Evolutionary conservation across 2,329 filamentous ascomycete genomes (phyloP).

Genomic region (Beauveria rudraprayagi): DNA sequence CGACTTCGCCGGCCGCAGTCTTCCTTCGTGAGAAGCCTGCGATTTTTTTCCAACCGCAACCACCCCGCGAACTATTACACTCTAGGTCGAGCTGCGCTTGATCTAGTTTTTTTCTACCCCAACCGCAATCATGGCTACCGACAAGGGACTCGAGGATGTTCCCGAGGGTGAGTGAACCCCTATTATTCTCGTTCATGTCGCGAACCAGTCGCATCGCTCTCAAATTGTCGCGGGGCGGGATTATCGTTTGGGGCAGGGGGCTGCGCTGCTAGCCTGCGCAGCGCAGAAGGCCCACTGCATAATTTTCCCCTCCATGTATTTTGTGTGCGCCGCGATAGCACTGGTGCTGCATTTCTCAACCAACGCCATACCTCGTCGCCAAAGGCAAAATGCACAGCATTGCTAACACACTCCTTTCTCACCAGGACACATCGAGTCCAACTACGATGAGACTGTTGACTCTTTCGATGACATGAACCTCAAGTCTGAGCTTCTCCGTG

Average conservation of each 20-base stretch:
- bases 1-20: conserved; percentile 22
- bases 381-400: conserved; percentile 12
- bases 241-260: conserved; percentile 4
- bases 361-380: not conserved
- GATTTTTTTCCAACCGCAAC: conserved; percentile 27
- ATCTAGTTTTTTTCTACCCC: conserved; percentile 48
- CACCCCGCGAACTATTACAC: conserved; percentile 34
- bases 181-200: not conserved
- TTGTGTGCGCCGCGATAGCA: conserved; percentile 7
- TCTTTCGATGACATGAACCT: conserved; percentile 98
- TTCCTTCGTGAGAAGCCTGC: conserved; percentile 28
- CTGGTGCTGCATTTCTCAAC: not conserved
- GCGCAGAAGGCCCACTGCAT: conserved; percentile 5
- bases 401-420: conserved; percentile 6
- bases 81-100: conserved; percentile 73
- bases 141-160: conserved; percentile 97
- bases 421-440: conserved; percentile 97
- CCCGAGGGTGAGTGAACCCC: conserved; percentile 70
- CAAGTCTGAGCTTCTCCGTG: conserved; percentile 94
- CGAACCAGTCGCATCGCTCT: conserved; percentile 1
- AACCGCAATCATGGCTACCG: conserved; percentile 94
- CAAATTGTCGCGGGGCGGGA: conserved; percentile 8
- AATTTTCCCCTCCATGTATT: conserved; percentile 7
- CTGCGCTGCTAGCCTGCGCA: not conserved
- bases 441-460: conserved; percentile 99